Conservation (phyloP, 345 rosid species). For the Anastatica hierochuntica region DNA sequence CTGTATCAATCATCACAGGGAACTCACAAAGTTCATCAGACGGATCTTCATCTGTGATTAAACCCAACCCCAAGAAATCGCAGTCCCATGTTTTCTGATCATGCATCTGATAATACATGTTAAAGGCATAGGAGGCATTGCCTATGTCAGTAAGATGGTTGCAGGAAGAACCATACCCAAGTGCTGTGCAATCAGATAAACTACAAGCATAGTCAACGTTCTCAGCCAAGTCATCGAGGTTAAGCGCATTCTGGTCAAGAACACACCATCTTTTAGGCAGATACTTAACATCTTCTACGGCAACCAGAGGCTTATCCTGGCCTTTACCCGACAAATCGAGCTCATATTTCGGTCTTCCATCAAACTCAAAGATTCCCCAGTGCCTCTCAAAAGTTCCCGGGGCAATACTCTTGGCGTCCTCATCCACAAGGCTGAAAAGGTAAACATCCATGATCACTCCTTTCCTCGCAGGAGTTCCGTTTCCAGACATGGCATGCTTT, state of each 20-base stretch:
- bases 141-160: conserved; percentile 44
- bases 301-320: conserved; percentile 29
- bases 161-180: conserved; percentile 69
- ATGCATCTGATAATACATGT: conserved; percentile 65
- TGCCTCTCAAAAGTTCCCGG: conserved; percentile 72
- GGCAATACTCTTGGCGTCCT: conserved; percentile 47
- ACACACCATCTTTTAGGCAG: conserved; percentile 56
- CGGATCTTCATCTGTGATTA: conserved; percentile 44
- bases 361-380: conserved; percentile 62
- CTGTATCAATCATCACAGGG: conserved; percentile 52
- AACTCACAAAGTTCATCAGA: conserved; percentile 55
- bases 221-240: conserved; percentile 33
- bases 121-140: conserved; percentile 80
- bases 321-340: conserved; percentile 39
- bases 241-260: conserved; percentile 30
- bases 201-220: conserved; percentile 59
- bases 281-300: conserved; percentile 52
- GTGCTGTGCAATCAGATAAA: conserved; percentile 63
- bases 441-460: conserved; percentile 46
- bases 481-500: conserved; percentile 39
- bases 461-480: conserved; percentile 55
- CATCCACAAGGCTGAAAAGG: conserved; percentile 58
- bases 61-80: conserved; percentile 57
- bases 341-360: conserved; percentile 56
- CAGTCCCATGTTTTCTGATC: conserved; percentile 55